phyloP scores from a whole-genome alignment of 2,329 filamentous ascomycete species.

The Pseudogymnoascus sp. region DNA sequence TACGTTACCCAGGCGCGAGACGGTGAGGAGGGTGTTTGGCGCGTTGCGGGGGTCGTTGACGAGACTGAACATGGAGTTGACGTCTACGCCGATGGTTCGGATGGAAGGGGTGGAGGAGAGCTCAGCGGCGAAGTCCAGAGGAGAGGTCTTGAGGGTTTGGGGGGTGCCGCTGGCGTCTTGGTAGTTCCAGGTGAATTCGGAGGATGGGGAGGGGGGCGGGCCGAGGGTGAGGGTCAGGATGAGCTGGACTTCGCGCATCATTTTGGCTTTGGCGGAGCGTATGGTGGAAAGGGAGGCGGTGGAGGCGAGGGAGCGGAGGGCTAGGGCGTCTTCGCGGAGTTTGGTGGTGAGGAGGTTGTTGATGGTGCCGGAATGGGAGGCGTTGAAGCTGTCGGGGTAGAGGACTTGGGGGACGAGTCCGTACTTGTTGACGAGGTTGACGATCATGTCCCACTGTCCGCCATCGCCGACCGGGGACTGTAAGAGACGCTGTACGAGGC shows the following conservation, averaged over 20 bases:
- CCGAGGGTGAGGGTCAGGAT: conserved; percentile 79
- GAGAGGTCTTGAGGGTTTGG: conserved; percentile 56
- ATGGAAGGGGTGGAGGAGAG: conserved; percentile 53
- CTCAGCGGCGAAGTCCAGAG: conserved; percentile 64
- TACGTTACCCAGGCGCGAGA: conserved; percentile 73
- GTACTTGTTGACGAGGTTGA: conserved; percentile 79
- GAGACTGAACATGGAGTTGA: conserved; percentile 68
- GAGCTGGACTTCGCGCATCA: conserved; percentile 72
- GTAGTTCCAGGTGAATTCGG: conserved; percentile 75
- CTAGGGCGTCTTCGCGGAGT: conserved; percentile 76
- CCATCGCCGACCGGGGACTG: conserved; percentile 67
- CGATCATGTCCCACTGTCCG: conserved; percentile 89
- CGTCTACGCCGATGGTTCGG: conserved; percentile 51
- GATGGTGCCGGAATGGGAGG: conserved; percentile 61
- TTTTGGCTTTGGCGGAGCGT: conserved; percentile 56
- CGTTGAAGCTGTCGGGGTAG: conserved; percentile 78
- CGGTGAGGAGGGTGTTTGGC: conserved; percentile 65
- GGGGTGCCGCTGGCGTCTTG: conserved; percentile 61
- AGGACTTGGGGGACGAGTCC: conserved; percentile 76
- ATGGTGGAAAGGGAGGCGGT: conserved; percentile 17
- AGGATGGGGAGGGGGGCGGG: conserved; percentile 62
- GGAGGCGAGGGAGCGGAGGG: conserved; percentile 53
- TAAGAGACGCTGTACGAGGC: conserved; percentile 66
- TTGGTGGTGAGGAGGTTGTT: conserved; percentile 74
- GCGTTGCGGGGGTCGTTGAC: conserved; percentile 80